A percentile compares a stretch with the other conserved stretches of the same genome.
These are phyloP conservation scores for Iberis pinnata DNA, from an alignment of 345 rosid species.

Conservation along the genomic window DNA sequence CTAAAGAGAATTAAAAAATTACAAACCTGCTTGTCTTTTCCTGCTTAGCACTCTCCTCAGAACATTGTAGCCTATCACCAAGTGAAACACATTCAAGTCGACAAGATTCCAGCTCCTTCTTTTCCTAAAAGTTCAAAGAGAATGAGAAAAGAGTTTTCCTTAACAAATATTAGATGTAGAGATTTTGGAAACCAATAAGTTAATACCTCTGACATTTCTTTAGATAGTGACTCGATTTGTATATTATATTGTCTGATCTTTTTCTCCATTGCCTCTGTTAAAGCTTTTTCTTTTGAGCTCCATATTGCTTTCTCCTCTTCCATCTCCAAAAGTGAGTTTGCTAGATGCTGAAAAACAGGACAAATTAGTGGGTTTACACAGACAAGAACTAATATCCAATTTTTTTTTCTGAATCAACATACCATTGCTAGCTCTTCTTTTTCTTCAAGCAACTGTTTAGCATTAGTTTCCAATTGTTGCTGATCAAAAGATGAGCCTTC, in stretches of 20 bases:
- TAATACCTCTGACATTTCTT: slow-evolving; percentile 53
- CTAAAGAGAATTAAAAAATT: slow-evolving; percentile 2
- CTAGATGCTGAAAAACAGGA: slow-evolving; percentile 56
- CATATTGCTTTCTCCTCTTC: slow-evolving; percentile 90
- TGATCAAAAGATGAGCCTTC: slow-evolving; percentile 52
- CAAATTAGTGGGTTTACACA: slow-evolving; percentile 7
- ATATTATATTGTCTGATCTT: slow-evolving; percentile 36
- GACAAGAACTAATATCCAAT: slow-evolving; percentile 6
- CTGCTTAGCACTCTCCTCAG: slow-evolving; percentile 38
- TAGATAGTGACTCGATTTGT: slow-evolving; percentile 41
- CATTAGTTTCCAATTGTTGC: slow-evolving; percentile 44
- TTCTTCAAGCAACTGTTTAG: slow-evolving; percentile 52
- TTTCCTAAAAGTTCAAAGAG: slow-evolving; percentile 35
- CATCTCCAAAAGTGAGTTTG: slow-evolving; percentile 70
- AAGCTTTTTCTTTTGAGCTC: slow-evolving; percentile 67
- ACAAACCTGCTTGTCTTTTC: slow-evolving; percentile 61
- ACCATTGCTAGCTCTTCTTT: slow-evolving; percentile 94
- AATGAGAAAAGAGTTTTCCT: slow-evolving; percentile 1
- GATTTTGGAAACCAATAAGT: too few relatives aligned
- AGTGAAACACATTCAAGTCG: slow-evolving; percentile 48
- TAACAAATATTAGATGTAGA: too few relatives aligned
- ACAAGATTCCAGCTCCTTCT: slow-evolving; percentile 47
- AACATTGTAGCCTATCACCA: slow-evolving; percentile 36
- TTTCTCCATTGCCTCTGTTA: slow-evolving; percentile 53
- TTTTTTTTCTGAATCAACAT: slow-evolving; percentile 16